phyloP scores from a whole-genome alignment of 1,139 yeast species.

The Tardiomyces blankii region DNA sequence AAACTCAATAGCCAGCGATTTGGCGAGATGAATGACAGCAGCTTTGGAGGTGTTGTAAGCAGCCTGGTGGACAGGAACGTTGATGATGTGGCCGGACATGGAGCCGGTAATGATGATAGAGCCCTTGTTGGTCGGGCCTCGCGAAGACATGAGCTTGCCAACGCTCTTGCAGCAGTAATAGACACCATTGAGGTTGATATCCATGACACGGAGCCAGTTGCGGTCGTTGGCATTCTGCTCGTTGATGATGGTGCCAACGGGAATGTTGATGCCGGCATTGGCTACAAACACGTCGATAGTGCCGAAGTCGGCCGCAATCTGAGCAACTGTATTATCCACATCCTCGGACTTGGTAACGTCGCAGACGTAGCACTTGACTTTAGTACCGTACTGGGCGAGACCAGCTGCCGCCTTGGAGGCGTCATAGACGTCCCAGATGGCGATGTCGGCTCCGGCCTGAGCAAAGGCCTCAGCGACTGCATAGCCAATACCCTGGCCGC shows the following conservation, averaged over 20 bases:
- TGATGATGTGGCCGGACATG: slow-evolving; percentile 77
- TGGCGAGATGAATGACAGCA: slow-evolving; percentile 64
- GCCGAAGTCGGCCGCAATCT: slow-evolving; percentile 48
- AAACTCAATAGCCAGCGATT: slow-evolving; percentile 75
- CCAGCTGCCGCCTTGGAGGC: slow-evolving; percentile 30
- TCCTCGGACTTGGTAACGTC: slow-evolving; percentile 42
- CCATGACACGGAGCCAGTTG: slow-evolving; percentile 44
- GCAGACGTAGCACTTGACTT: slow-evolving; percentile 51
- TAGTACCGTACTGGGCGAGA: slow-evolving; percentile 43
- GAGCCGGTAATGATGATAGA: slow-evolving; percentile 69
- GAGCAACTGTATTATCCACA: slow-evolving; percentile 39
- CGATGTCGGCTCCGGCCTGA: slow-evolving; percentile 88
- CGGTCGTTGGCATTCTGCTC: slow-evolving; percentile 34
- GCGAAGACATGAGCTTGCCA: slow-evolving; percentile 50
- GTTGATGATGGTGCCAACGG: slow-evolving; percentile 45
- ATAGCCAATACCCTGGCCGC: slow-evolving; percentile 74
- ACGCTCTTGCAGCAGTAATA: slow-evolving; percentile 51
- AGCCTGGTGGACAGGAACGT: slow-evolving; percentile 72
- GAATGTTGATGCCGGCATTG: slow-evolving; percentile 71
- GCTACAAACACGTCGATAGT: slow-evolving; percentile 67
- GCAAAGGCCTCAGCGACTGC: slow-evolving; percentile 80
- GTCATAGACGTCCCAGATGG: slow-evolving; percentile 52
- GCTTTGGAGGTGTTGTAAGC: slow-evolving; percentile 81
- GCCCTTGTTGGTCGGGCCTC: slow-evolving; percentile 35
- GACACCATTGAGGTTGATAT: slow-evolving; percentile 51